Evolutionary conservation across 352 stramenopile species (phyloP), one percentile per base, ranked within the genome.

Genomic region (Stramenopiles sp.): DNA sequence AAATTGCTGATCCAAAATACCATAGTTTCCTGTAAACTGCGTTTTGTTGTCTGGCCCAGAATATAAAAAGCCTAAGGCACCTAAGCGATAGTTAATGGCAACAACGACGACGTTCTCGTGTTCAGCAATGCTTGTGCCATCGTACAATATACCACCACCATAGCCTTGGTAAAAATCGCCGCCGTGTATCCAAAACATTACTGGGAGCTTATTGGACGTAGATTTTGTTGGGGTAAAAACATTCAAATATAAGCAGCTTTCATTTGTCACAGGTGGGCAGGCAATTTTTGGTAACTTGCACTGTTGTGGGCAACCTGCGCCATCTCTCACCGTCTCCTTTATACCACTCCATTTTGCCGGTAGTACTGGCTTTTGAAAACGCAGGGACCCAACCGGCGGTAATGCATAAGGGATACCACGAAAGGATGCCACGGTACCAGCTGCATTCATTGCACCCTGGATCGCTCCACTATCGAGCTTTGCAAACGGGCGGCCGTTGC

Each of bases 61-160:
- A 71, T 25, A 22, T 22, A 71, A 22, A 22, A 22, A 94, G 39
- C 90, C 90, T 44, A 94, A 83, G 0, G 87, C 88, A 14, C 89
- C 89, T 0, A 94, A 83, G 25, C 90, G 85, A 84, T 94, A 94
- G 82, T 93, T 92, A 44, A 92, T 85, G 0, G 87, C 91, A 30
- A 94, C 88, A 1, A 94, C 87, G 81, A 94, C 86, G 0, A 91
- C 84, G 27, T 84, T 82, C 44, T 84, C 78, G 80, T 88, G 32
- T 0, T n/a, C 82, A 27, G 86, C 85, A 7, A 91, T 27, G 27
- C 22, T 25, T 22, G 22, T 71, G 55, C 55, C 27, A 22, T 71
- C 55, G 55, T 71, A 71, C 55, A 71, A 27, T 27, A 22, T 27
- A 22, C 55, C 55, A 25, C 27, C 27, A 27, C 55, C 27, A 27